A percentile compares a stretch with the other conserved stretches of the same genome.
phyloP scores from a whole-genome alignment of 768 basidiomycete species.

The Boletus vermiculosoides region DNA sequence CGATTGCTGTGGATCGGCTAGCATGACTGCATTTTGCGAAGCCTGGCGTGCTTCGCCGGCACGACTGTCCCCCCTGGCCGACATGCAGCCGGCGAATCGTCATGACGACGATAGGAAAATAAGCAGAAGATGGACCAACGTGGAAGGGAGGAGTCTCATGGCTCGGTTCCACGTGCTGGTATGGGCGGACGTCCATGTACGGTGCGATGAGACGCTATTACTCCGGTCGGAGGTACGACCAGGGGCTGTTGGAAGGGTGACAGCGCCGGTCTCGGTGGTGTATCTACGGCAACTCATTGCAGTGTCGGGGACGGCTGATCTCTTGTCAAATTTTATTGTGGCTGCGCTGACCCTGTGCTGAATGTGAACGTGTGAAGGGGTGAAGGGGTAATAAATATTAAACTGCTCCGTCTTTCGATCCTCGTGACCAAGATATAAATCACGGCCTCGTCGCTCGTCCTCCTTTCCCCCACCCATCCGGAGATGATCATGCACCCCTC shows the following conservation, averaged over 20 bases:
- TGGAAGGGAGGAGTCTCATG: not conserved
- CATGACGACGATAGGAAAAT: slow-evolving; percentile 7
- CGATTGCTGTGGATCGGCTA: not conserved
- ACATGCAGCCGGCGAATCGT: not conserved
- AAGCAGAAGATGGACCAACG: not conserved
- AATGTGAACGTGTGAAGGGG: slow-evolving; percentile 17
- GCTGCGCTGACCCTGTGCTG: slow-evolving; percentile 14
- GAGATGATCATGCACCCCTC: slow-evolving; percentile 14
- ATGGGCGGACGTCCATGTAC: too few species aligned
- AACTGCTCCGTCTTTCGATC: slow-evolving; percentile 13
- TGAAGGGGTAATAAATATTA: slow-evolving; percentile 15
- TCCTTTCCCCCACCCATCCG: not conserved
- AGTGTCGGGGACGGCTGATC: slow-evolving; percentile 9
- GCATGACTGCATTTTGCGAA: not conserved
- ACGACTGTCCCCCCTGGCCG: not conserved
- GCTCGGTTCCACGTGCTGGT: not conserved
- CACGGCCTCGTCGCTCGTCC: not conserved
- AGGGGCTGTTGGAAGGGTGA: too few species aligned
- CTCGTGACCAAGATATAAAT: slow-evolving; percentile 16
- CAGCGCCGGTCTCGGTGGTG: not conserved
- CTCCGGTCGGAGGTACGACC: not conserved
- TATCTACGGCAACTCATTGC: slow-evolving; percentile 22
- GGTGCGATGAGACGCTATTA: not conserved
- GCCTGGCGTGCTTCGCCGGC: not conserved
- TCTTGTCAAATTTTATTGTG: slow-evolving; percentile 4